phyloP scores from a whole-genome alignment of 176 grass and related monocot genomes.

The Oryza meyeriana region DNA sequence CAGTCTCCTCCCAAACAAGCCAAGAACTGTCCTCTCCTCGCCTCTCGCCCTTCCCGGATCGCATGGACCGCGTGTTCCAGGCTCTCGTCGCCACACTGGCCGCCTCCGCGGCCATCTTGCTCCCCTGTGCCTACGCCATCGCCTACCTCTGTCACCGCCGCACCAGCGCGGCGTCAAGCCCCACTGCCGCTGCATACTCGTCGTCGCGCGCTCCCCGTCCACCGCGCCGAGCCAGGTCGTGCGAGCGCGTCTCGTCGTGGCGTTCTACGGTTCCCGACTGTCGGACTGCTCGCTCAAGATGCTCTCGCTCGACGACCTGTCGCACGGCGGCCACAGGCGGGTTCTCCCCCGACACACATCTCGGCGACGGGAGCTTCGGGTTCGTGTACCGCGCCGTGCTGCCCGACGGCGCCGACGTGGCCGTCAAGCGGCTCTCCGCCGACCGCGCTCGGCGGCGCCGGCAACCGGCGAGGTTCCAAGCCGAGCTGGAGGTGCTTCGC shows the following conservation, averaged over 20 bases:
- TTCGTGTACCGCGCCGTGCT: conserved; percentile 89
- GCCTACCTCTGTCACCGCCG: conserved; percentile 37
- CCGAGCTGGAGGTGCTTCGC: conserved; percentile 83
- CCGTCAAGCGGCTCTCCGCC: conserved; percentile 61
- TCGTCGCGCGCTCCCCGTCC: not conserved
- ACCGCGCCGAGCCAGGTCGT: not conserved
- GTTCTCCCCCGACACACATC: conserved; percentile 72
- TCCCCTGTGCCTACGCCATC: conserved; percentile 45
- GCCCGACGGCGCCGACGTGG: conserved; percentile 39
- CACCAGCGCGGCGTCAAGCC: not conserved
- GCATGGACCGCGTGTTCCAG: conserved; percentile 45
- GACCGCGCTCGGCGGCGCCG: conserved; percentile 48
- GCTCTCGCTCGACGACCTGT: conserved; percentile 67
- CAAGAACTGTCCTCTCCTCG: not conserved
- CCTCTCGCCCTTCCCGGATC: not conserved
- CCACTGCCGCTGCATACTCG: not conserved
- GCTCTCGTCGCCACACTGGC: conserved; percentile 35
- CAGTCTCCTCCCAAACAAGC: not conserved
- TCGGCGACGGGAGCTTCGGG: conserved; percentile 90
- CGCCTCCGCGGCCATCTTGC: conserved; percentile 30
- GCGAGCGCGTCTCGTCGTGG: conserved; percentile 22
- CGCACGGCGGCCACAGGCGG: conserved; percentile 52
- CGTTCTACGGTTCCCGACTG: not conserved
- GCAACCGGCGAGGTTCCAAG: conserved; percentile 80
- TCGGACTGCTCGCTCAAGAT: conserved; percentile 47